These are phyloP conservation scores for Diophrys sp. DNA, from an alignment of 73 alveolate genomes.

Conservation along the genomic window DNA sequence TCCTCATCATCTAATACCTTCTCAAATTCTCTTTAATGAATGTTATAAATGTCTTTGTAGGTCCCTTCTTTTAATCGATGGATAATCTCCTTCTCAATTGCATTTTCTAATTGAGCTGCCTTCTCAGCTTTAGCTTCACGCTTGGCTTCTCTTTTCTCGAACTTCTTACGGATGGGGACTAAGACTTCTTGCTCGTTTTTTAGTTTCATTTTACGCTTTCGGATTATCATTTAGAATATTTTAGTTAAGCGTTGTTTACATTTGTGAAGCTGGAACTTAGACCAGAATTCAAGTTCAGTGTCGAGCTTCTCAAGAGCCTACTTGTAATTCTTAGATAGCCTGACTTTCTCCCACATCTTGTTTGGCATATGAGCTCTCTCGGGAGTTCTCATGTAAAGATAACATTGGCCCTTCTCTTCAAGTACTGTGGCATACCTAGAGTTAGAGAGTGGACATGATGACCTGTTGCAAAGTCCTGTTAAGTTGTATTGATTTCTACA, in stretches of 20 bases:
- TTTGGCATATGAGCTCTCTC: conserved; percentile 98
- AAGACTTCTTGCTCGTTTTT: conserved; percentile 68
- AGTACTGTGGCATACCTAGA: conserved; percentile 92
- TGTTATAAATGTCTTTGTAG: conserved; percentile 88
- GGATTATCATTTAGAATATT: conserved; percentile 93
- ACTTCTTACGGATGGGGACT: conserved; percentile 94
- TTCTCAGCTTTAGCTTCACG: conserved; percentile 93
- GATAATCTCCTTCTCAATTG: conserved; percentile 93
- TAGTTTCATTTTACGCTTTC: conserved; percentile 90
- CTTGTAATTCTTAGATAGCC: conserved; percentile 89
- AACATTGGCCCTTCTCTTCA: conserved; percentile 96
- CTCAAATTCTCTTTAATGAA: conserved; percentile 80
- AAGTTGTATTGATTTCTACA: conserved; percentile 96
- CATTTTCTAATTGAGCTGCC: conserved; percentile 92
- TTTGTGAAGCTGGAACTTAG: conserved; percentile 93
- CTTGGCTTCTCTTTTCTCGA: conserved; percentile 97
- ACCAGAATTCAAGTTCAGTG: conserved; percentile 95
- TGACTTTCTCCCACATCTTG: conserved; percentile 95
- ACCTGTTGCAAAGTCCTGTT: conserved; percentile 98
- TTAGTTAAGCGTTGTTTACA: conserved; percentile 99
- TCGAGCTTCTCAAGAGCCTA: conserved; percentile 92
- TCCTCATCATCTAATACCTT: conserved; percentile 73
- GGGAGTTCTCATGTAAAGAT: conserved; percentile 92
- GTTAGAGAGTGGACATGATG: conserved; percentile 99
- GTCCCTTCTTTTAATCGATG: conserved; percentile 78